Evolutionary conservation across 805 yeast genomes (phyloP).

Genomic region (Vanderwaltozyma tropicalis): DNA sequence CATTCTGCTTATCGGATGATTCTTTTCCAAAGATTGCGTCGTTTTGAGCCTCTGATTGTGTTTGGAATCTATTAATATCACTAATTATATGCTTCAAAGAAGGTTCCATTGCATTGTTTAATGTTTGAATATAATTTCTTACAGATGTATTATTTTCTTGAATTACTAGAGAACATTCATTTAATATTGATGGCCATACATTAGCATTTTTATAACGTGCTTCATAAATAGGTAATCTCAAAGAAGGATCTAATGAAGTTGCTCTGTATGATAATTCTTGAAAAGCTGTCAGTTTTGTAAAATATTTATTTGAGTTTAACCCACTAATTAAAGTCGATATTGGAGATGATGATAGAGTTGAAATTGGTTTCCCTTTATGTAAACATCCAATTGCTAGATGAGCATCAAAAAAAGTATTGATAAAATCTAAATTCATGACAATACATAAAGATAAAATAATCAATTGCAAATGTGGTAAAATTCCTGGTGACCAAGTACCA

Average conservation of each 20-base stretch:
- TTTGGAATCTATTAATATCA: not conserved
- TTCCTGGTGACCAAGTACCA: slow-evolving; percentile 28
- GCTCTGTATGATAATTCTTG: slow-evolving; percentile 66
- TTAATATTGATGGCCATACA: slow-evolving; percentile 50
- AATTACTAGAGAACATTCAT: slow-evolving; percentile 49
- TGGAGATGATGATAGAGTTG: slow-evolving; percentile 48
- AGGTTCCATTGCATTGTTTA: slow-evolving; percentile 2
- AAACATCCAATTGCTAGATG: slow-evolving; percentile 68
- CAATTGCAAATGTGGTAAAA: slow-evolving; percentile 24
- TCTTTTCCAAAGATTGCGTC: slow-evolving; percentile 2
- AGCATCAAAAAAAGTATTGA: slow-evolving; percentile 50
- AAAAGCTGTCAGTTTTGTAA: slow-evolving; percentile 56
- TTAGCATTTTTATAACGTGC: slow-evolving; percentile 37
- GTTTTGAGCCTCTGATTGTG: not conserved
- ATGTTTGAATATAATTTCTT: slow-evolving; percentile 16
- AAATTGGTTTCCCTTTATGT: slow-evolving; percentile 52
- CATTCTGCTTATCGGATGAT: not conserved
- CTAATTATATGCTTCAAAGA: not conserved
- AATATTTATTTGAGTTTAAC: slow-evolving; percentile 39
- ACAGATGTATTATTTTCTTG: slow-evolving; percentile 36
- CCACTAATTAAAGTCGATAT: slow-evolving; percentile 56
- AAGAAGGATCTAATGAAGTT: slow-evolving; percentile 36
- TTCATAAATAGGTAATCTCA: slow-evolving; percentile 46
- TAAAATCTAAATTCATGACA: slow-evolving; percentile 41
- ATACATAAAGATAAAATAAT: slow-evolving; percentile 28